Evolutionary conservation across 805 yeast species (phyloP).

Genomic region (Teunomyces atbi): DNA sequence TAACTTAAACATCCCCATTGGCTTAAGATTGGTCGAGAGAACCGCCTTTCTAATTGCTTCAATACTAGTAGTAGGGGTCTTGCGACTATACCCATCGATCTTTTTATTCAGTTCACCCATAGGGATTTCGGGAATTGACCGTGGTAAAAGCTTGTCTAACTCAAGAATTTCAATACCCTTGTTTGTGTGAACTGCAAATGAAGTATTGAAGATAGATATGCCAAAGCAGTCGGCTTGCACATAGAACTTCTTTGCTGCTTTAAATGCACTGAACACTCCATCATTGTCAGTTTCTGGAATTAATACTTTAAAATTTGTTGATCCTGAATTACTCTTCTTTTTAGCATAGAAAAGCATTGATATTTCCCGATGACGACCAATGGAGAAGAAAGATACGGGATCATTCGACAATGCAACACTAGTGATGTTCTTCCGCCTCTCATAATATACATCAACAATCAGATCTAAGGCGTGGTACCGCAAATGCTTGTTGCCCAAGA

Average conservation of each 20-base stretch:
- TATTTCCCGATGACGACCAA: conserved; percentile 68
- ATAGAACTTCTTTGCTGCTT: conserved; percentile 44
- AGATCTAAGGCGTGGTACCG: conserved; percentile 64
- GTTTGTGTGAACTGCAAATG: conserved; percentile 64
- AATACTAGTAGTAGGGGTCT: conserved; percentile 17
- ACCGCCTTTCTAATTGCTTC: conserved; percentile 42
- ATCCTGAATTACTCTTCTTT: conserved; percentile 44
- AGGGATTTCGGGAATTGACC: conserved; percentile 56
- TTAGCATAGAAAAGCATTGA: conserved; percentile 57
- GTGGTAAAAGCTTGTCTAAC: conserved; percentile 54
- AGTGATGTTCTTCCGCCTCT: conserved; percentile 35
- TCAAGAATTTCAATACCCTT: conserved; percentile 67
- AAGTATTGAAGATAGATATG: conserved; percentile 60
- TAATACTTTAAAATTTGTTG: conserved; percentile 55
- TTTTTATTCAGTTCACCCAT: conserved; percentile 16
- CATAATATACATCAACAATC: conserved; percentile 57
- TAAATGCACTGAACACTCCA: conserved; percentile 40
- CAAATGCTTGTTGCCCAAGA: conserved; percentile 58
- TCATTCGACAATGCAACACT: conserved; percentile 52
- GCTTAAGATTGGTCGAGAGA: conserved; percentile 42
- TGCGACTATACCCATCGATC: conserved; percentile 32
- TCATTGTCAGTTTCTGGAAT: conserved; percentile 57
- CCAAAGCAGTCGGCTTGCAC: conserved; percentile 58
- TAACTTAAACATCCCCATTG: conserved; percentile 66
- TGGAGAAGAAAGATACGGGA: conserved; percentile 53